These are phyloP conservation scores for Antrodiella citrinella DNA, from an alignment of 768 basidiomycete species.

Conservation along the genomic window DNA sequence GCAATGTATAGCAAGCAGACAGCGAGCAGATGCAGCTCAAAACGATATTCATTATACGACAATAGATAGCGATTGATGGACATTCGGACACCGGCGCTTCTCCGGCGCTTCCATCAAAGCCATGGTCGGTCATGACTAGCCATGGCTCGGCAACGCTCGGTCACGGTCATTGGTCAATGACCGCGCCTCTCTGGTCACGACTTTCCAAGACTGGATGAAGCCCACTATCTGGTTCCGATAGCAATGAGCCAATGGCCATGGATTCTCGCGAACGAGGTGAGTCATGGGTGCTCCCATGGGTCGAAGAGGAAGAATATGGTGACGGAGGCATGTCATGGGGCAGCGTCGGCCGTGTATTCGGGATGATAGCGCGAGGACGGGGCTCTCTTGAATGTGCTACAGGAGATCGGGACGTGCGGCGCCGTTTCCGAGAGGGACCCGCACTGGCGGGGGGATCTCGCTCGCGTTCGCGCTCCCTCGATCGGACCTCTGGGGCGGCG, in stretches of 20 bases:
- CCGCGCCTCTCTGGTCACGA: too few species aligned
- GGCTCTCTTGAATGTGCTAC: constrained; percentile 19
- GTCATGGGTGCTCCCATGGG: constrained; percentile 52
- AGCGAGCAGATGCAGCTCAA: too few species aligned
- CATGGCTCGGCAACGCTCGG: too few species aligned
- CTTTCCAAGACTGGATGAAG: too few species aligned
- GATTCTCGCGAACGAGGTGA: constrained; percentile 66
- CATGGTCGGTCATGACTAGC: too few species aligned
- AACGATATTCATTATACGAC: too few species aligned
- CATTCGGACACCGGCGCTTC: too few species aligned
- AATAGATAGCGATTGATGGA: too few species aligned
- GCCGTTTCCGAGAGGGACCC: constrained; percentile 39
- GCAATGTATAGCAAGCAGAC: constrained; percentile 9
- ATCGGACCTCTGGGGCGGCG: constrained; percentile 17
- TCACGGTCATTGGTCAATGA: too few species aligned
- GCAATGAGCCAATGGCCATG: constrained; percentile 75
- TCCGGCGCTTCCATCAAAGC: too few species aligned
- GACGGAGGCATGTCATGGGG: constrained; percentile 52
- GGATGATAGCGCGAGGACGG: constrained; percentile 15
- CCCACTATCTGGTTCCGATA: constrained; percentile 26
- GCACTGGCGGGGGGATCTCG: background rate
- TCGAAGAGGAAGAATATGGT: constrained; percentile 65
- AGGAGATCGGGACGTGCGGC: constrained; percentile 54
- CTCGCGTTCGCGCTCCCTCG: background rate
- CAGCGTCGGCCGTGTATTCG: constrained; percentile 18